Base-by-base conservation (phyloP, 2,329 filamentous ascomycete genomes). In the Chaetomium sp. region DNA sequence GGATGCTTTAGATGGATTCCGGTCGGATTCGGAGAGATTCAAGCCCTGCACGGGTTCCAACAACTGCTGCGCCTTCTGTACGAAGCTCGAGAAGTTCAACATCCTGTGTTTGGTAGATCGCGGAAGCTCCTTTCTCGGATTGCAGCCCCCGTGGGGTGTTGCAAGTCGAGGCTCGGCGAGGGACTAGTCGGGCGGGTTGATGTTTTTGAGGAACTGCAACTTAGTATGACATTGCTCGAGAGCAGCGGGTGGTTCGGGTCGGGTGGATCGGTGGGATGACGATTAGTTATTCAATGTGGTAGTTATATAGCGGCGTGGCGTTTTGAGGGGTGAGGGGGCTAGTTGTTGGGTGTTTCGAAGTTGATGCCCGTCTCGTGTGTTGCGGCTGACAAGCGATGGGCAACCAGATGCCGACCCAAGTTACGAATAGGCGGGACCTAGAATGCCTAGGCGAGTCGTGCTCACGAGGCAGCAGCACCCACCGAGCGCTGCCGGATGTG, bases 21-120 rank as follows among this genome's bases (percentile, higher is more conserved):
- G 86, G 78, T 95, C 91, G 65, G 89, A 87, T 73, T 88, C 85
- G 71, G 89, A 87, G 65, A 91, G 84, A 70, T 88, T 87, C 69
- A 91, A 82, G 74, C 90, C 88, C 76, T 92, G 88, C 70, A 90
- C 90, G 61, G 93, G 91, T 78, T 97, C 94, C 80, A 97, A 96
- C 79, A 97, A 84, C 79, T 93, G 92, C 83, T 96, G 93, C 71
- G 93, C 93, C 85, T 94, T 96, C 79, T 97, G 93, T 74, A 97
- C 93, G 78, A 98, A 89, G 78, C 86, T 94, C 72, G 90, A 82
- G 69, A 87, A 76, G 77, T 83, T 85, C 78, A 87, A 83, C 84
- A 87, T 87, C n/a, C 33, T 64, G 65, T 78, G 73, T 79, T 68
- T 31, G 21, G 1, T 16, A 19, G 75, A 68, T 42, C 21, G 23